Evolutionary conservation across 371 early-diverging fungal genomes (phyloP), one percentile per base, ranked within the genome.

Genomic region (Cokeromyces recurvatus): DNA sequence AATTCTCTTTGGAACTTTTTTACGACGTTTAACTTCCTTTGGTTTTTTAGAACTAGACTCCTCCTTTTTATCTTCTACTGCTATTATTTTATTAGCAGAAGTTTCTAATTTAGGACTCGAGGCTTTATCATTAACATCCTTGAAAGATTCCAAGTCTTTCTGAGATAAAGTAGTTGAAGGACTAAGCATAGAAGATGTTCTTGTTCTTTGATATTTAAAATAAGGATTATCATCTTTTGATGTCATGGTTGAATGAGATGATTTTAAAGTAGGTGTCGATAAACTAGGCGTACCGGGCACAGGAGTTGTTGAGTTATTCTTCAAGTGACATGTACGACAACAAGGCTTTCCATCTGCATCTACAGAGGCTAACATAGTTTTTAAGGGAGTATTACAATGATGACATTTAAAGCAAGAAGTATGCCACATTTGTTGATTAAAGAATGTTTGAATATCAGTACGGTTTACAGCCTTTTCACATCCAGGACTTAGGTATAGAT

Each of bases 341-440:
- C 24, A 43, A 3, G 47, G 51, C 1, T 43, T 51, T 9, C 51
- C 51, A 23, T 46, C 38, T 16, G 21, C 23, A 21, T 51, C 51
- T n/a, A 41, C 42, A 4, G 34, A 35, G 4, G 57, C 46, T 17
- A 43, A 17, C 15, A 43, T 40, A 4, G 51, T 19, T 12, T 46
- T 51, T 23, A 57, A 39, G 2, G 51, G 37, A 5, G 36, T 46
- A 16, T 41, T 21, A 27, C 57, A 57, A 6, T 46, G 23, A 11
- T 22, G 11, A 12, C 57, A 57, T 37, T 51, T 51, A n/a, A 57
- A 57, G 24, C 57, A 57, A 21, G 41, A 8, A 5, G 46, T 27
- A 32, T 57, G 57, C 31, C 44, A 57, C 8, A 32, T 27, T 21
- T 51, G 46, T 3, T 51, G 21, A 14, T 46, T 48, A 21, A 41